These are phyloP conservation scores for Potentilla sterilis DNA, from an alignment of 306 rosid genomes.

Conservation along the genomic window DNA sequence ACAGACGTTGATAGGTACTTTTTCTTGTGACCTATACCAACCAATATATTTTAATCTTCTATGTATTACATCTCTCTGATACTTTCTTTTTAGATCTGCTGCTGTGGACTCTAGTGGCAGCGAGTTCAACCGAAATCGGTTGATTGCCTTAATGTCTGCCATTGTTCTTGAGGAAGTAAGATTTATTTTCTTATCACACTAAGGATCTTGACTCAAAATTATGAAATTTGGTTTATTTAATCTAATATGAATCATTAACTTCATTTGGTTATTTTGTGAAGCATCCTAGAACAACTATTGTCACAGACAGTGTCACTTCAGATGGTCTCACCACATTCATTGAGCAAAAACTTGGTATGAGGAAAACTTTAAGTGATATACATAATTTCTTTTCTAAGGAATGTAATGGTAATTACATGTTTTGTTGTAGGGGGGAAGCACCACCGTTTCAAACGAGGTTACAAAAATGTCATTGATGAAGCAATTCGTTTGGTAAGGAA, in stretches of 20 bases:
- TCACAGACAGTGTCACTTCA: conserved; percentile 97
- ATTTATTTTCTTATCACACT: conserved; percentile 16
- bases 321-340: conserved; percentile 91
- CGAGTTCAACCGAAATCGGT: conserved; percentile 86
- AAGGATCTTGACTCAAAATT: conserved; percentile 8
- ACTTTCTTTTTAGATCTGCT: conserved; percentile 68
- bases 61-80: conserved; percentile 15
- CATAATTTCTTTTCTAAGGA: neutral
- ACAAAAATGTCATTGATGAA: conserved; percentile 96
- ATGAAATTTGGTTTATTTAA: neutral
- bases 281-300: conserved; percentile 96
- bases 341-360: conserved; percentile 85
- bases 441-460: conserved; percentile 95
- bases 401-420: conserved; percentile 15
- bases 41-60: neutral
- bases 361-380: conserved; percentile 23
- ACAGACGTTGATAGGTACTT: conserved; percentile 88
- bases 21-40: conserved; percentile 11
- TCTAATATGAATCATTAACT: neutral
- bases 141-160: conserved; percentile 94
- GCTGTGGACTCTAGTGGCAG: conserved; percentile 88
- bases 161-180: conserved; percentile 91
- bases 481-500: conserved; percentile 84
- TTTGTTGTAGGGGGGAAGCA: conserved; percentile 77
- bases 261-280: conserved; percentile 28